A percentile compares a stretch with the other conserved stretches of the same genome.
Conservation (phyloP, 768 basidiomycete genomes). For the Mycena vitilis region DNA sequence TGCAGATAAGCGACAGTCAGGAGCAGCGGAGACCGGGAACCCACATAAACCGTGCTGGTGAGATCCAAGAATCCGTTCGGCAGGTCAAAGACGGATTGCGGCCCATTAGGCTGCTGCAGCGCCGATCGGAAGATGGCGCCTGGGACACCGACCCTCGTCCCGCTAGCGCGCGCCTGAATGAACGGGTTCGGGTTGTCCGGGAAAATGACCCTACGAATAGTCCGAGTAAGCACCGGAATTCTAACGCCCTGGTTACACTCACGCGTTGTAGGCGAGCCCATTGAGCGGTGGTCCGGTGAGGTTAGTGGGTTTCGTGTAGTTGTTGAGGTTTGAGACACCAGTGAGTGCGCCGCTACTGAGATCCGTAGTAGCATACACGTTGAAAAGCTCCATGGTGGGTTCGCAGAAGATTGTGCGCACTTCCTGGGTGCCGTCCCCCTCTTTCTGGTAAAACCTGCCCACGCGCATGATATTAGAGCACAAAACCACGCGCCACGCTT, state of each 20-base stretch:
- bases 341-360: conserved; percentile 40
- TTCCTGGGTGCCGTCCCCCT: conserved; percentile 38
- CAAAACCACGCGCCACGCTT: neutral
- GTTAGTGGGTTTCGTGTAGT: conserved; percentile 27
- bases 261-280: conserved; percentile 30
- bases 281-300: conserved; percentile 31
- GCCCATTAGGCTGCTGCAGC: conserved; percentile 52
- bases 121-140: conserved; percentile 71
- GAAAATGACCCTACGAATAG: conserved; percentile 55
- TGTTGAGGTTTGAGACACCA: conserved; percentile 14
- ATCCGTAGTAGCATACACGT: conserved; percentile 49
- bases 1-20: neutral
- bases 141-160: conserved; percentile 65
- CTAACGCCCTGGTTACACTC: neutral
- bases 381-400: conserved; percentile 50
- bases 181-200: conserved; percentile 53
- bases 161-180: conserved; percentile 61
- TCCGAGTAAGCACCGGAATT: conserved; percentile 4
- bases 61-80: conserved; percentile 64
- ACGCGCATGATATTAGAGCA: neutral
- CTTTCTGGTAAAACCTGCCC: conserved; percentile 47
- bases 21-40: conserved; percentile 41
- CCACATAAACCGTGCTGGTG: conserved; percentile 64
- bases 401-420: conserved; percentile 54
- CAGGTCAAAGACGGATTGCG: conserved; percentile 58